Evolutionary conservation across 169 alveolate species (phyloP).

Genomic region (Plasmodium sp.): DNA sequence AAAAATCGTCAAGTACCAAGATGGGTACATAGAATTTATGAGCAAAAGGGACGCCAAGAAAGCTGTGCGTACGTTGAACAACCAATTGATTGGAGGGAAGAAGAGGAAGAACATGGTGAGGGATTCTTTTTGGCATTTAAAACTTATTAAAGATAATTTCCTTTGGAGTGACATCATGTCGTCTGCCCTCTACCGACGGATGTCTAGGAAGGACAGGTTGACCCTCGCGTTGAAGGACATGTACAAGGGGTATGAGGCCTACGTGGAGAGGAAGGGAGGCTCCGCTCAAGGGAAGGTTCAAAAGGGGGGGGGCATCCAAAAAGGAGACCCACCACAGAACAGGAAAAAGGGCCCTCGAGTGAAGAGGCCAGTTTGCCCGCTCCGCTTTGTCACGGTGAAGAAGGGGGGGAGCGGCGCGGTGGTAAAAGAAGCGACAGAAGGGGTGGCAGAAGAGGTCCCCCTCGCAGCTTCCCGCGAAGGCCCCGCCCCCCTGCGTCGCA

Average conservation of each 20-base stretch:
- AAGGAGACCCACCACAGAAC: neutral
- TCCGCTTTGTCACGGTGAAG: neutral
- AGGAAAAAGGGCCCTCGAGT: neutral
- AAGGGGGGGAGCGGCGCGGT: neutral
- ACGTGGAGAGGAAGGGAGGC: neutral
- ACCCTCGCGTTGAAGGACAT: conserved; percentile 24
- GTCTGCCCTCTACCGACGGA: conserved; percentile 21
- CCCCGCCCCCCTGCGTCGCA: neutral
- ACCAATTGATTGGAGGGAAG: conserved; percentile 91
- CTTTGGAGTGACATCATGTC: conserved; percentile 87
- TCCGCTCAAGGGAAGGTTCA: neutral
- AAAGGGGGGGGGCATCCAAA: neutral
- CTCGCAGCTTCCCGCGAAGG: neutral
- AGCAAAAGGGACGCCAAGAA: conserved; percentile 91
- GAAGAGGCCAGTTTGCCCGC: neutral
- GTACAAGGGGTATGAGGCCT: conserved; percentile 56
- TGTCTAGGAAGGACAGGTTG: conserved; percentile 39
- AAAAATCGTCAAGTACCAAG: conserved; percentile 80
- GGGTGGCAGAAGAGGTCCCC: neutral
- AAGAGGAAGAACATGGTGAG: conserved; percentile 90
- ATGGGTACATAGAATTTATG: conserved; percentile 94
- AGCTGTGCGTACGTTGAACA: conserved; percentile 90
- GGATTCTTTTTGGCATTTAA: conserved; percentile 93
- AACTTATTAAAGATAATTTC: conserved; percentile 88
- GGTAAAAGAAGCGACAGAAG: neutral